Conservation (phyloP, 164 flowering plant genomes). For the Vitis amurensis region DNA sequence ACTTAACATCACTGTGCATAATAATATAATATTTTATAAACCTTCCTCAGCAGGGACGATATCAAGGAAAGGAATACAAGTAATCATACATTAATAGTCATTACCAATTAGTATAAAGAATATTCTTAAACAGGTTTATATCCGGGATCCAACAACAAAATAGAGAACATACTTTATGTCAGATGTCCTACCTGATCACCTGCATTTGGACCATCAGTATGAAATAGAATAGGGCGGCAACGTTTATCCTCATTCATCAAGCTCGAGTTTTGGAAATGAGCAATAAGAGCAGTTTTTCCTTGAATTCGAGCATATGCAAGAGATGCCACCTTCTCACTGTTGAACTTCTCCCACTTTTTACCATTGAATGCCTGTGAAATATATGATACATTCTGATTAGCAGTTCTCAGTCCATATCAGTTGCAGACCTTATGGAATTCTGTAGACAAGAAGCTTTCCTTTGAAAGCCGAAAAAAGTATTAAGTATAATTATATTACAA, state of each 20-base stretch:
- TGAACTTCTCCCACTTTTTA: slow-evolving; percentile 92
- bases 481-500: background rate
- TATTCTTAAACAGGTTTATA: background rate
- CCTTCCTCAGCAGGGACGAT: too few relatives aligned
- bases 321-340: slow-evolving; percentile 87
- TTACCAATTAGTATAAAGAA: background rate
- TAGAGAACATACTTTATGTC: background rate
- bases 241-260: slow-evolving; percentile 95
- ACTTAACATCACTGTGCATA: too few relatives aligned
- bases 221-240: slow-evolving; percentile 87
- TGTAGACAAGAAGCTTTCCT: background rate
- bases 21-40: too few relatives aligned
- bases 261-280: slow-evolving; percentile 93
- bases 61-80: too few relatives aligned
- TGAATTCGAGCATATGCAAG: slow-evolving; percentile 92
- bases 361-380: slow-evolving; percentile 74
- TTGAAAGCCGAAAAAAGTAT: background rate
- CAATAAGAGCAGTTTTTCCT: slow-evolving; percentile 79
- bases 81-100: background rate
- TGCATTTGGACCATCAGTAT: slow-evolving; percentile 88
- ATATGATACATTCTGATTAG: background rate
- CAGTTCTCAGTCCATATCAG: background rate
- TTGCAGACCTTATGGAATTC: background rate
- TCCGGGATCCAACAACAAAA: background rate
- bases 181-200: slow-evolving; percentile 68